These are phyloP conservation scores for Cryptococcus wingfieldii DNA, from an alignment of 1,284 basidiomycete species.

Conservation along the genomic window DNA sequence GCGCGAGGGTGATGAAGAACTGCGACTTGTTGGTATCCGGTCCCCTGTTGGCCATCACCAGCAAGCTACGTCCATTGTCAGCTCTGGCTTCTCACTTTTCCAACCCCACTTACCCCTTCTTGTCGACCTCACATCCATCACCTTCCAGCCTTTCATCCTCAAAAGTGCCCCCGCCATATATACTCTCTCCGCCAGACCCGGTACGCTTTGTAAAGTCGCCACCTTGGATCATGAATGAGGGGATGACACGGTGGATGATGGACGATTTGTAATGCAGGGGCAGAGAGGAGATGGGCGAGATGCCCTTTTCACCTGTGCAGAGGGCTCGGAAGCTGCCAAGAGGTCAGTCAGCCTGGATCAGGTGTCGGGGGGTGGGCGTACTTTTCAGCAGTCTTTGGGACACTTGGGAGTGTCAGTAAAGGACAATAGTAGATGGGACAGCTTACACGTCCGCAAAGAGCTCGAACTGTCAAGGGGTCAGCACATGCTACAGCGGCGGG, in stretches of 20 bases:
- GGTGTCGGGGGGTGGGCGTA: slow-evolving; percentile 42
- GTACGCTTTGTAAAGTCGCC: slow-evolving; percentile 59
- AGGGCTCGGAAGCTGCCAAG: slow-evolving; percentile 70
- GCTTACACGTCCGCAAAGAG: slow-evolving; percentile 59
- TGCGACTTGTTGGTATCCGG: slow-evolving; percentile 57
- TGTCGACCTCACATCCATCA: slow-evolving; percentile 43
- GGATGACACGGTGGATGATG: slow-evolving; percentile 73
- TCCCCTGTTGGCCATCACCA: slow-evolving; percentile 63
- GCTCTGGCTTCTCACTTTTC: not conserved
- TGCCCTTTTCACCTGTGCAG: slow-evolving; percentile 80
- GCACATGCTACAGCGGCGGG: not conserved
- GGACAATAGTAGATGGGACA: not conserved
- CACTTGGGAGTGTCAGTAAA: slow-evolving; percentile 48
- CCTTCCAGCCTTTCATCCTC: slow-evolving; percentile 45
- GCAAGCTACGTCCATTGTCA: slow-evolving; percentile 28
- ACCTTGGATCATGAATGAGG: slow-evolving; percentile 83
- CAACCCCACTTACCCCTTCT: slow-evolving; percentile 40
- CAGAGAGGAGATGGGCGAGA: slow-evolving; percentile 59
- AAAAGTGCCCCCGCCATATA: slow-evolving; percentile 45
- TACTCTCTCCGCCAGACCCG: slow-evolving; percentile 54
- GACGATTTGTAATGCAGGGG: slow-evolving; percentile 78
- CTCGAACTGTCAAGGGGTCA: slow-evolving; percentile 59
- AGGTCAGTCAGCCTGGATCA: not conserved
- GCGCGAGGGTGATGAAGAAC: slow-evolving; percentile 48
- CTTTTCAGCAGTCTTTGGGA: slow-evolving; percentile 84